Base-by-base conservation (phyloP, 2,329 filamentous ascomycete species). In the Aspergillus amoenus region DNA sequence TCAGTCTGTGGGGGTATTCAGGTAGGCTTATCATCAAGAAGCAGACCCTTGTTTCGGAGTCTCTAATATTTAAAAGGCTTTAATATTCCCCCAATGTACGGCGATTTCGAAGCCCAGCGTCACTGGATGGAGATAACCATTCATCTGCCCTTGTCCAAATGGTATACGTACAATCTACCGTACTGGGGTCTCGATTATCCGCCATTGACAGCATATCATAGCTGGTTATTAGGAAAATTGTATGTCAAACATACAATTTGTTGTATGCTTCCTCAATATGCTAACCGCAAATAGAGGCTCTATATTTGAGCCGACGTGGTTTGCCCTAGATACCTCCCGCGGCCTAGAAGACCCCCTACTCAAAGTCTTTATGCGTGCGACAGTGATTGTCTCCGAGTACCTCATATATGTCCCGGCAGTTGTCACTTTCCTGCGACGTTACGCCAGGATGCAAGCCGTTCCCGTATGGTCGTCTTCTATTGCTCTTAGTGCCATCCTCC, bases 181-280 rank as follows among this genome's bases (percentile, higher is more conserved):
- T 99, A 93, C 88, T 99, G 94, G 94, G 95, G 95, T 0, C 82
- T 99, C 64, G 94, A 99, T 77, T 99, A 99, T 73, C 94, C 94
- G 56, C 94, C 94, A 52, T 83, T 99, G 76, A 99, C 94, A 52
- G 95, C 94, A 51, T 99, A 99, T 77, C 94, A 99, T 76, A 97
- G 93, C 79, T 97, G 93, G 93, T 70, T 94, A n/a, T 79, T 95
- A 60, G 94, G 94, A 61, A 89, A 88, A 75, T 84, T 97, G 80
- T 86, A 77, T 62, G 82, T 71, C 7, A n/a, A 37, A 9, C 24
- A 12, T 48, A 11, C 64, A 56, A 61, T 50, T 24, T 12, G 7
- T 11, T 22, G 37, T 11, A 41, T 40, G 21, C 18, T 34, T 9
- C 32, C 46, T 5, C 5, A 45, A 5, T 5, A 12, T 57, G 55